phyloP scores from a whole-genome alignment of 352 stramenopile genomes.

The Phytophthora syringae region DNA sequence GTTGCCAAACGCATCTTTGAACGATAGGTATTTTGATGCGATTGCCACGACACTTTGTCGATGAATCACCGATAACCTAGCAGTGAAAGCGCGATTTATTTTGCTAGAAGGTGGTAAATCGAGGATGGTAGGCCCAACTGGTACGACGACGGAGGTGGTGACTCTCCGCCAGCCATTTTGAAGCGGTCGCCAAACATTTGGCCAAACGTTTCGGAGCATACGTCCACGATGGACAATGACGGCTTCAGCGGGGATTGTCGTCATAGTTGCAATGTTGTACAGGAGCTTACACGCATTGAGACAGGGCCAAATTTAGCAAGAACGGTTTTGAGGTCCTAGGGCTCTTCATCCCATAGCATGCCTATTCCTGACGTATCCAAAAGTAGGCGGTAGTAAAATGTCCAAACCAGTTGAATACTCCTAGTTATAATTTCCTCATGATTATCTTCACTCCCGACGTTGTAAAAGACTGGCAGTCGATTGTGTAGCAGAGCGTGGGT shows the following conservation, averaged over 20 bases:
- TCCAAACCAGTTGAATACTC: too few relatives aligned
- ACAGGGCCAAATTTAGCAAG: too few relatives aligned
- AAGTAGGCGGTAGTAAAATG: too few relatives aligned
- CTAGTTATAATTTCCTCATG: too few relatives aligned
- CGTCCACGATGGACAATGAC: conserved; percentile 5
- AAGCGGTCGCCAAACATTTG: conserved; percentile 1
- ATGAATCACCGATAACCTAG: conserved; percentile 1
- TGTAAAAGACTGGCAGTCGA: too few relatives aligned
- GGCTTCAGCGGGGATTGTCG: conserved; percentile 8
- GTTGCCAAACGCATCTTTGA: conserved; percentile 29
- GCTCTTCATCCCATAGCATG: too few relatives aligned
- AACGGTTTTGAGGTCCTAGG: too few relatives aligned
- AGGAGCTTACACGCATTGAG: too few relatives aligned
- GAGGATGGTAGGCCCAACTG: background rate
- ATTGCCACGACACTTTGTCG: conserved; percentile 19
- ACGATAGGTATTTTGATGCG: conserved; percentile 18
- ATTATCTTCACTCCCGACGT: too few relatives aligned
- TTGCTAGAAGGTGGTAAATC: background rate
- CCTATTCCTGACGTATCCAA: too few relatives aligned
- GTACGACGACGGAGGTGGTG: conserved; percentile 6
- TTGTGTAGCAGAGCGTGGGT: too few relatives aligned
- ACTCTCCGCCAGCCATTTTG: background rate
- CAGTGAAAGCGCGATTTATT: background rate
- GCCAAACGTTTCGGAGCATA: background rate
- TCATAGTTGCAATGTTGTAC: too few relatives aligned